A percentile compares a stretch with the other conserved stretches of the same genome.
Conservation (phyloP, 495 filamentous ascomycete genomes). For the Schizothecium vesticola region DNA sequence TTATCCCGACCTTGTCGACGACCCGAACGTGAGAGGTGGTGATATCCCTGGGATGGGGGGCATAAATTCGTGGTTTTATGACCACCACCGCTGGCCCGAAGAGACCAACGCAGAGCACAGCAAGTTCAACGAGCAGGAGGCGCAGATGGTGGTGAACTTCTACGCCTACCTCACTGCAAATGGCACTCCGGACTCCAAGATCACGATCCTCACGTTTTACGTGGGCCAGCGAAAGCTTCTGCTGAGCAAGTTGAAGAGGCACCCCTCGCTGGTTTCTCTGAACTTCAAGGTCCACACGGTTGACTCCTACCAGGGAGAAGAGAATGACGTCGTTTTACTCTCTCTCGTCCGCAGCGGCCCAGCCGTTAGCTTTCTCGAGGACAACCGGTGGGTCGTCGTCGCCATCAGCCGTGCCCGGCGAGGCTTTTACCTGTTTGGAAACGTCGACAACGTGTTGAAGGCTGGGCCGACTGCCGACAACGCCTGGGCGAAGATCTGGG, state of each 20-base stretch:
- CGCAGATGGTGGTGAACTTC: slow-evolving; percentile 70
- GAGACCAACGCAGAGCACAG: slow-evolving; percentile 59
- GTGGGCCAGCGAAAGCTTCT: slow-evolving; percentile 74
- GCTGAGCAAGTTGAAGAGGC: slow-evolving; percentile 44
- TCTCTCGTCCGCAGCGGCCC: slow-evolving; percentile 69
- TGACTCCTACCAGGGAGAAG: slow-evolving; percentile 92
- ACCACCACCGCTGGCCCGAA: slow-evolving; percentile 68
- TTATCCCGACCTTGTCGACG: slow-evolving; percentile 65
- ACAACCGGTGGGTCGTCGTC: slow-evolving; percentile 78
- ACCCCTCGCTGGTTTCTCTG: slow-evolving; percentile 43
- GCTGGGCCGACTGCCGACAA: slow-evolving; percentile 31
- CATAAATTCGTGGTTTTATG: slow-evolving; percentile 63
- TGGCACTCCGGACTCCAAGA: slow-evolving; percentile 50
- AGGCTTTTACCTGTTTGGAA: slow-evolving; percentile 87
- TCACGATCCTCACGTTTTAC: slow-evolving; percentile 90
- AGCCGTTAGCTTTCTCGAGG: slow-evolving; percentile 64
- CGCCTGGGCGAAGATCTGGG: slow-evolving; percentile 36
- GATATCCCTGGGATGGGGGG: slow-evolving; percentile 76
- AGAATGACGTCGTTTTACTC: slow-evolving; percentile 80
- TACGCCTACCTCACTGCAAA: slow-evolving; percentile 68
- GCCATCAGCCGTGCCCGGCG: slow-evolving; percentile 80
- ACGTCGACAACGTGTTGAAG: slow-evolving; percentile 49
- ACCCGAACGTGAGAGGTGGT: slow-evolving; percentile 54
- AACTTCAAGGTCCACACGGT: slow-evolving; percentile 73
- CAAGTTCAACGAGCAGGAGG: slow-evolving; percentile 67